Evolutionary conservation across 495 filamentous ascomycete species (phyloP), one percentile per base, ranked within the genome.

Genomic region (Trichoderma asperelloides): DNA sequence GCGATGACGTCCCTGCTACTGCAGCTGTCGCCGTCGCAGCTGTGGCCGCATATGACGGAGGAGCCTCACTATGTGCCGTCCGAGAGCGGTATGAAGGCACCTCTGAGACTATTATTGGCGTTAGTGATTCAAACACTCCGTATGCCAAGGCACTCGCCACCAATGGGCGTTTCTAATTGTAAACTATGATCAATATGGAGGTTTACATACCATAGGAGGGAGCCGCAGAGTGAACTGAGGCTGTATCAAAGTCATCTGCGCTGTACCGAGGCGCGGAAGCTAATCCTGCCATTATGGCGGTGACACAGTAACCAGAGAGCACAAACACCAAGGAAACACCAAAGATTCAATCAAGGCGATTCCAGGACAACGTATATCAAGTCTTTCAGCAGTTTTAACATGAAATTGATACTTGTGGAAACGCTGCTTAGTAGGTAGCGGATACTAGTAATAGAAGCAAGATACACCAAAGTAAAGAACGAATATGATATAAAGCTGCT

Each of bases 201-300:
- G 9, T 51, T 11, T 2, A 72, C 79, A 77, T 70, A 82, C 80
- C 77, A 70, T 84, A 84, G 9, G 82, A 84, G 2, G 82, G 82
- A 1, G 67, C 67, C 3, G 63, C 67, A 13, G 67, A 68, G 67
- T 63, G 67, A 18, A 68, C 45, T 9, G 67, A 68, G 1, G 63
- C 63, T 30, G 67, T 68, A 37, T 68, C 67, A 60, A 68, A 81
- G 69, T 83, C 81, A 64, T 80, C 80, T 0, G 77, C 66, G 28
- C 72, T 65, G 33, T 65, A 65, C 13, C 63, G 63, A 7, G 63
- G 63, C 1, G 33, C 33, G 25, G 39, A 37, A 5, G 41, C 33
- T 12, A 23, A 5, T 16, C 16, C 63, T 21, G 63, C 25, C 30
- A 45, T 65, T 16, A 33, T 33, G 28, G 23, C n/a, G 60, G 37